Evolutionary conservation across 768 basidiomycete species (phyloP), one percentile per base, ranked within the genome.

Genomic region (Psilocybe cubensis): DNA sequence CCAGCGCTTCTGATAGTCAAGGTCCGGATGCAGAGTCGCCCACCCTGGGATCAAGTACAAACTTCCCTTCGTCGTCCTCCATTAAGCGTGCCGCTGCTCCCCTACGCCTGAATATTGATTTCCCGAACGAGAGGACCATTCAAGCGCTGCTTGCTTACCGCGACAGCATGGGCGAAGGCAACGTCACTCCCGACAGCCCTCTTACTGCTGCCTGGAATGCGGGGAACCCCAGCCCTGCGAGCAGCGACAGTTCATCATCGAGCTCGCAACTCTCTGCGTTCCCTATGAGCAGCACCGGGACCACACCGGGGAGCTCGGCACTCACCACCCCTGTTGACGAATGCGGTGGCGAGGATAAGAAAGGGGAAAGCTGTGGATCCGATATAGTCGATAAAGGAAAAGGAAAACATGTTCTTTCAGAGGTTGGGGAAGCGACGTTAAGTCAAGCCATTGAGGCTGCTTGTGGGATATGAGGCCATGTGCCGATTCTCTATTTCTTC

Each of bases 261-360:
- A 59, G 64, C 38, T 68, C 69, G 1, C 58, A 59, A 29, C 60
- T 69, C 29, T 72, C 68, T 14, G 53, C 61, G 8, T 71, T 72
- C 56, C 63, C 66, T n/a, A 25, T 43, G 45, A 41, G 48, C 35
- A 62, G 59, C 29, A 55, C 47, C 52, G 66, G 60, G 50, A 56
- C 68, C 6, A 72, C 72, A 0, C 67, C 74, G 35, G 61, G 59
- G 1, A 67, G 61, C 31, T 71, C 70, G 24, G 69, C 65, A 18
- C 66, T 72, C 8, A 66, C 67, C 9, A 74, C 73, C 2, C 74
- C 73, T 27, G 57, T 67, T 2, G 73, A 74, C 40, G 66, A 70
- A 53, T 62, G 50, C 35, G 50, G 7, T 41, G 23, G 24, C 3
- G 35, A 24, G 12, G 56, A 28, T 33, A 21, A 48, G 17, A 10